A percentile compares a stretch with the other conserved stretches of the same genome.
phyloP scores from a whole-genome alignment of 1,284 basidiomycete genomes.

The Athelia psychrophila region DNA sequence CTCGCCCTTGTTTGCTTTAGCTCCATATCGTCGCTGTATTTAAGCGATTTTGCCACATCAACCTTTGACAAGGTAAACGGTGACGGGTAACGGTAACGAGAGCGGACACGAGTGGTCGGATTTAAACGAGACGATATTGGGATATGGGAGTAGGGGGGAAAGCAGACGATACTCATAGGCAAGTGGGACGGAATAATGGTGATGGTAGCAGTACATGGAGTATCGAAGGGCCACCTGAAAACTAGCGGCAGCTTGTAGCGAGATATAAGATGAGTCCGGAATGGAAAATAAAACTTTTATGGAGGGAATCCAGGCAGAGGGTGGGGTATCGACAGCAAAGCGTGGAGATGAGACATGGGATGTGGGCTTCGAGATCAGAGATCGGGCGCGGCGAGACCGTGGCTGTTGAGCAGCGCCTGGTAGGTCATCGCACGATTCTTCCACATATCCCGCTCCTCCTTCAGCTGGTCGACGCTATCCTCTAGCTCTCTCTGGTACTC shows the following conservation, averaged over 20 bases:
- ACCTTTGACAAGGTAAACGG: no score
- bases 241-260: slow-evolving; percentile 3
- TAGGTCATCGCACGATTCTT: slow-evolving; percentile 47
- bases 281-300: no score
- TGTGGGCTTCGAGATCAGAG: slow-evolving; percentile 27
- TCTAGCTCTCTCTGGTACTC: slow-evolving; percentile 68
- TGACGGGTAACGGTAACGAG: background rate
- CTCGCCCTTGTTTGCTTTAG: no score
- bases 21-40: no score
- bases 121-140: background rate
- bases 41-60: no score
- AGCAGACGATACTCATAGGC: slow-evolving; percentile 1
- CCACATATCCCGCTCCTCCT: slow-evolving; percentile 55
- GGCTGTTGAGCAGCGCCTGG: slow-evolving; percentile 43
- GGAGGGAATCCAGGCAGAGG: slow-evolving; percentile 11
- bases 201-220: slow-evolving; percentile 33
- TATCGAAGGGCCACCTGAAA: slow-evolving; percentile 40
- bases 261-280: slow-evolving; percentile 9
- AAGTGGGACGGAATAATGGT: slow-evolving; percentile 25
- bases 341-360: slow-evolving; percentile 7
- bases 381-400: slow-evolving; percentile 43
- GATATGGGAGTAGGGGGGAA: background rate
- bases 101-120: background rate
- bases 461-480: slow-evolving; percentile 43
- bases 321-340: slow-evolving; percentile 20